Conservation (phyloP, 805 yeast species). For the Lipomyces starkeyi region DNA sequence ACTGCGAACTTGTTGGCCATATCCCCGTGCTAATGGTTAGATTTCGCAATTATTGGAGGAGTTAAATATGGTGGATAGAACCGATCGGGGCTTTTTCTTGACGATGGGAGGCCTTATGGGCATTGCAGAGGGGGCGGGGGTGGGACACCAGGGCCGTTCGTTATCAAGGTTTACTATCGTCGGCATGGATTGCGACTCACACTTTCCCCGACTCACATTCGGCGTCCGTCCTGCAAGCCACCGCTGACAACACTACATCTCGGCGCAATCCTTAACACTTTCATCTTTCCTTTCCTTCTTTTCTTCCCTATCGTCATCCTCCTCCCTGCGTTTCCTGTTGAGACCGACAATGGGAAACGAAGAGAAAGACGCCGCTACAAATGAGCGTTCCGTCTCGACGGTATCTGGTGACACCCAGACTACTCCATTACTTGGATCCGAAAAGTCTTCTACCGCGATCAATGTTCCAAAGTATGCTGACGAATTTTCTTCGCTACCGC, state of each 20-base stretch:
- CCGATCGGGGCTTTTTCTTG: too few relatives aligned
- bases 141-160: background rate
- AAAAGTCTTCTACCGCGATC: conserved; percentile 21
- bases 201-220: background rate
- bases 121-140: too few relatives aligned
- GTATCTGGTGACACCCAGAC: conserved; percentile 16
- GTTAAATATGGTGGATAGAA: background rate
- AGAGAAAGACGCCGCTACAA: background rate
- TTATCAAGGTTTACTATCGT: background rate
- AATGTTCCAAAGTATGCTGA: conserved; percentile 35
- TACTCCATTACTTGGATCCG: conserved; percentile 26
- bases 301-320: background rate
- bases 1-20: background rate
- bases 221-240: too few relatives aligned
- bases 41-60: background rate
- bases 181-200: background rate
- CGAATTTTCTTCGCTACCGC: conserved; percentile 42
- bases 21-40: background rate
- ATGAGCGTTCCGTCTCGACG: conserved; percentile 4
- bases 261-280: too few relatives aligned
- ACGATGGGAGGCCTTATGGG: too few relatives aligned
- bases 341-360: conserved; percentile 2
- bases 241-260: background rate
- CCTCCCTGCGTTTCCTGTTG: background rate
- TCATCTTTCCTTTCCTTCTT: background rate